A percentile compares a stretch with the other conserved stretches of the same genome.
These are phyloP conservation scores for Ophiosphaerella herpotricha DNA, from an alignment of 2,329 filamentous ascomycete genomes.

Conservation along the genomic window DNA sequence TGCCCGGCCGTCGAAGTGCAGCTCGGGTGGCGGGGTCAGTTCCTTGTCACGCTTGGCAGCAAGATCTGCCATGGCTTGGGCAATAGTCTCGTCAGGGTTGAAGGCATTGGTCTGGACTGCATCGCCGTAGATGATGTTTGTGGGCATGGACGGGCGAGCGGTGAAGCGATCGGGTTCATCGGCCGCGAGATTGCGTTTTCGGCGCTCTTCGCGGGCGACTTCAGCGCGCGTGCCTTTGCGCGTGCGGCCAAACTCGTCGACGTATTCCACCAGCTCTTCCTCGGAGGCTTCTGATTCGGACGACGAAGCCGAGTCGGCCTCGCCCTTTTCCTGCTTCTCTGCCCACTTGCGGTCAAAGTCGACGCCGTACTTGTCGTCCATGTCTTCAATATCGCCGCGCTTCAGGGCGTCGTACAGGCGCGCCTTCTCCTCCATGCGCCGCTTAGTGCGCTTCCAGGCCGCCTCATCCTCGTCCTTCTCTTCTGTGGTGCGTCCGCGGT, in stretches of 20 bases:
- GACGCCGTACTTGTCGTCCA: slow-evolving; percentile 69
- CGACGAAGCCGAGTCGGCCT: slow-evolving; percentile 48
- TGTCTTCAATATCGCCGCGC: slow-evolving; percentile 73
- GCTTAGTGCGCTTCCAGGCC: slow-evolving; percentile 68
- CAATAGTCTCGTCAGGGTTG: slow-evolving; percentile 67
- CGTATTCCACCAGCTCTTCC: slow-evolving; percentile 77
- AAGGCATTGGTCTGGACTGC: slow-evolving; percentile 84
- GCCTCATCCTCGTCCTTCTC: slow-evolving; percentile 62
- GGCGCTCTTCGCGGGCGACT: slow-evolving; percentile 65
- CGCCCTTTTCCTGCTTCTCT: slow-evolving; percentile 60
- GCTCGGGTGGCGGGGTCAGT: slow-evolving; percentile 76
- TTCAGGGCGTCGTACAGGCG: slow-evolving; percentile 88
- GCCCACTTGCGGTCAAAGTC: slow-evolving; percentile 98
- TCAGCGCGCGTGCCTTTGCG: slow-evolving; percentile 73
- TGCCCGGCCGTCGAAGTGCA: slow-evolving; percentile 82
- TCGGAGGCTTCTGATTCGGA: slow-evolving; percentile 43
- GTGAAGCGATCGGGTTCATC: slow-evolving; percentile 71
- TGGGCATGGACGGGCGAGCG: slow-evolving; percentile 68
- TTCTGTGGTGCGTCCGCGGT: slow-evolving; percentile 60
- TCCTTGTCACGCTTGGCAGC: slow-evolving; percentile 78
- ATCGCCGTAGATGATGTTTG: slow-evolving; percentile 80
- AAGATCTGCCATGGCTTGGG: slow-evolving; percentile 75
- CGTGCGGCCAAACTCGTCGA: slow-evolving; percentile 90
- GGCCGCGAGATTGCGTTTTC: slow-evolving; percentile 58
- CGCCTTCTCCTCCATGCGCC: slow-evolving; percentile 88